Percentiles rank a stretch among this genome's conserved stretches.
Evolutionary conservation across 2,329 filamentous ascomycete species (phyloP).

Genomic region (Emergomyces orientalis): DNA sequence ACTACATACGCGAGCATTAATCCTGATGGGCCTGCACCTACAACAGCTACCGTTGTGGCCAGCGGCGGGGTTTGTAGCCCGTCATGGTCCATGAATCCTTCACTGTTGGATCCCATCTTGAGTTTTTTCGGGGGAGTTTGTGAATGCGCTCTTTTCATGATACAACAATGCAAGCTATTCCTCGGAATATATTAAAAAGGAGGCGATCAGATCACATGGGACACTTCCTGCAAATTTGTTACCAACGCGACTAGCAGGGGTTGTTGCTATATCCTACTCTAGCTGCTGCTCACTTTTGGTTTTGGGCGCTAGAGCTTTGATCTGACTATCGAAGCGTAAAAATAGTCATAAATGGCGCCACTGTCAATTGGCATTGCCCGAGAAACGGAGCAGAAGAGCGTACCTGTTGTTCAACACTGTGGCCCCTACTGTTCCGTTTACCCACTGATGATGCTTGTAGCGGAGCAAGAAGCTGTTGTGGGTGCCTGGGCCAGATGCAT

Average conservation of each 20-base stretch:
- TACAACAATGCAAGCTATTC: neutral
- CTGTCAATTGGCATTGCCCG: neutral
- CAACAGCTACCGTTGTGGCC: slow-evolving; percentile 34
- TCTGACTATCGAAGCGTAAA: neutral
- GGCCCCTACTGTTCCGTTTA: neutral
- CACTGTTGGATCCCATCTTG: slow-evolving; percentile 24
- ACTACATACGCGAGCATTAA: slow-evolving; percentile 31
- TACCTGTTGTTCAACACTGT: neutral
- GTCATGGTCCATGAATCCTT: slow-evolving; percentile 19
- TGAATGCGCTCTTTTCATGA: slow-evolving; percentile 17
- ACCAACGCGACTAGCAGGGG: too few species aligned
- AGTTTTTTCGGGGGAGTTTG: slow-evolving; percentile 11
- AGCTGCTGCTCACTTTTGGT: neutral
- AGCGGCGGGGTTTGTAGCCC: slow-evolving; percentile 13
- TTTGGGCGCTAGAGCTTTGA: neutral
- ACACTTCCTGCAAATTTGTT: neutral
- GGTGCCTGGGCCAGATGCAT: neutral
- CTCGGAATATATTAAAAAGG: neutral
- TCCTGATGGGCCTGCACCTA: slow-evolving; percentile 41
- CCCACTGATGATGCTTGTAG: neutral
- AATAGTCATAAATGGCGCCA: neutral
- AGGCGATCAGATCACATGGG: neutral
- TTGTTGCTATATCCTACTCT: neutral
- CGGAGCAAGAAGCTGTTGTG: neutral
- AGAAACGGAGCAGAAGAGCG: neutral